phyloP scores from a whole-genome alignment of 202 grass and related monocot genomes.

The Zizania palustris region DNA sequence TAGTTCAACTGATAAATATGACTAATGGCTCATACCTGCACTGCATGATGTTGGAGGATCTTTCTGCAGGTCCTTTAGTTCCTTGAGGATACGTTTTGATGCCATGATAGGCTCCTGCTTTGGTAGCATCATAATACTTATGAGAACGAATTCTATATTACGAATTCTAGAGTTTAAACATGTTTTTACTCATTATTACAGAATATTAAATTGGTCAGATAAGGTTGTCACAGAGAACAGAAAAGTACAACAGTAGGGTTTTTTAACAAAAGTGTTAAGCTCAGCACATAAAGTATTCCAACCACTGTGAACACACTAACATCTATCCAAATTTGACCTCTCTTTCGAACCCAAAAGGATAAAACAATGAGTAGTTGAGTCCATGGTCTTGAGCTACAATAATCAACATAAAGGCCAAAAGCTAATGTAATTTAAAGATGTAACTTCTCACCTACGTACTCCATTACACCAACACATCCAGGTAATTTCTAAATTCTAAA shows the following conservation, averaged over 20 bases:
- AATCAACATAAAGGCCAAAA: neutral
- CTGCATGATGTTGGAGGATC: conserved; percentile 89
- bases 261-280: neutral
- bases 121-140: conserved; percentile 10
- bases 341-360: neutral
- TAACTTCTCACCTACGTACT: neutral
- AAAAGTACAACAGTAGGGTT: neutral
- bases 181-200: neutral
- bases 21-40: conserved; percentile 49
- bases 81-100: conserved; percentile 82
- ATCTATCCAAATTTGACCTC: neutral
- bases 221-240: neutral
- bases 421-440: neutral
- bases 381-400: neutral
- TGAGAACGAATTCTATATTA: neutral
- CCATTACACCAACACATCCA: neutral
- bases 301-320: neutral
- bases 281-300: neutral
- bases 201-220: neutral
- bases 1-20: neutral
- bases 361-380: conserved; percentile 2
- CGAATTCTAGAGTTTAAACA: conserved; percentile 19
- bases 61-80: conserved; percentile 82
- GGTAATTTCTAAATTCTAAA: neutral
- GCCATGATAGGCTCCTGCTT: conserved; percentile 66